Base-by-base conservation (phyloP, 441 rosid genomes). In the Cnidoscolus chayamansa region DNA sequence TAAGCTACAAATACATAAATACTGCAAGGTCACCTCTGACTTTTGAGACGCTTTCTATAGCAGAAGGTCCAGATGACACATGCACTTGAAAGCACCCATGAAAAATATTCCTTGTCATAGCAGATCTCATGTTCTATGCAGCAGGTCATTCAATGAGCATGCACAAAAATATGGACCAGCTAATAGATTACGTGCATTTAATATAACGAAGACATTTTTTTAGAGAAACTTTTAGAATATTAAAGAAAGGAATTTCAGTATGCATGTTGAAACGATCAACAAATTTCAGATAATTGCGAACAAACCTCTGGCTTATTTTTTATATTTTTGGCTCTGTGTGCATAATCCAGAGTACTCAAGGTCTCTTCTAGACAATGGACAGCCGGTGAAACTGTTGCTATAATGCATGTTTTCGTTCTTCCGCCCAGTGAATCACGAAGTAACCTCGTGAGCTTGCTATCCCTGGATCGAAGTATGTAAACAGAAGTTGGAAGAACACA, bases 361-460 rank as follows among this genome's bases (percentile, higher is more conserved):
- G 98, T 94, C 86, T 94, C 99, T 74, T 94, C 98, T 32, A 92
- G 69, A 80, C 99, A 94, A 79, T 94, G 99, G 75, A 94, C 99
- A 71, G 98, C 99, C 4, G 98, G 99, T 62, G 99, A 94, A 80
- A 94, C 98, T 67, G 98, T 94, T 59, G 99, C 98, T 77, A 94
- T 94, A 72, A 94, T 89, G 81, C 99, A 94, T 19, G 99, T 94
- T 83, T 94, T 94, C 10, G 98, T 94, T 84, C 98, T 87, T 85
- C 99, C 99, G 12, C 99, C 98, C 25, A 94, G 97, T 60, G 99
- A 94, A 84, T 94, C 98, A 78, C 98, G 96, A 72, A 94, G 92
- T 76, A 94, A 83, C 71, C 99, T 88, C 19, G 99, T 94, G 64
- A 94, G 97, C 83, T 94, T 94, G 83, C 99, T 94, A 79, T 94